Evolutionary conservation across 768 basidiomycete species (phyloP).

Genomic region (Boletus rex-veris): DNA sequence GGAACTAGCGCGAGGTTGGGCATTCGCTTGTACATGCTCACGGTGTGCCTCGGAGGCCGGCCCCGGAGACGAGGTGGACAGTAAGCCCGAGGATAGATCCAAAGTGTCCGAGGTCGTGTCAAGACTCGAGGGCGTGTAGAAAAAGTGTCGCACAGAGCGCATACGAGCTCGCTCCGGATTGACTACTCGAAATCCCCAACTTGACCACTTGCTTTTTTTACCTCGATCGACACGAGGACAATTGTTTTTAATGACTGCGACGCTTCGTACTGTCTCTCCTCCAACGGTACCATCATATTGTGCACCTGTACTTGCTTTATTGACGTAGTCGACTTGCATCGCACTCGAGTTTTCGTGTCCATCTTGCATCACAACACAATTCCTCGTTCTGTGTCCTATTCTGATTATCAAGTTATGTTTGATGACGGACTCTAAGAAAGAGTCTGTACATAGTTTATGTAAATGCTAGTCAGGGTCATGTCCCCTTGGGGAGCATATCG

Average conservation of each 20-base stretch:
- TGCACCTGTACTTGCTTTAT: background rate
- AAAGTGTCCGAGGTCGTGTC: conserved; percentile 39
- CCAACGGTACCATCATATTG: background rate
- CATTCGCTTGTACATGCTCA: conserved; percentile 70
- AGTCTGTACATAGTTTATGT: no score
- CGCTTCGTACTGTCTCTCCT: background rate
- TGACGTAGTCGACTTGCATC: background rate
- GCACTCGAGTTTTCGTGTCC: background rate
- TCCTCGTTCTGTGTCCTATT: conserved; percentile 5
- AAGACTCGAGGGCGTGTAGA: conserved; percentile 27
- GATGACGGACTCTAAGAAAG: no score
- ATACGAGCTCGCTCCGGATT: no score
- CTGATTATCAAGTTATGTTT: background rate
- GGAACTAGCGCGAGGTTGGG: conserved; percentile 80
- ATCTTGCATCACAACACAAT: conserved; percentile 1
- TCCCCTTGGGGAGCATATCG: background rate
- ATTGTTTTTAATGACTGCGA: background rate
- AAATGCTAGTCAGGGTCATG: background rate
- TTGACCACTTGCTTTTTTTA: background rate
- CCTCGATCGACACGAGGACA: background rate
- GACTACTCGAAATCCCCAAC: background rate
- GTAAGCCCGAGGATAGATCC: conserved; percentile 50
- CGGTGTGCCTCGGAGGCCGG: conserved; percentile 58
- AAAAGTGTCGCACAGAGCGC: background rate
- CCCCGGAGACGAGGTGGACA: conserved; percentile 24